Base-by-base conservation (phyloP, 1,284 basidiomycete genomes). In the Ustilago bromivora region DNA sequence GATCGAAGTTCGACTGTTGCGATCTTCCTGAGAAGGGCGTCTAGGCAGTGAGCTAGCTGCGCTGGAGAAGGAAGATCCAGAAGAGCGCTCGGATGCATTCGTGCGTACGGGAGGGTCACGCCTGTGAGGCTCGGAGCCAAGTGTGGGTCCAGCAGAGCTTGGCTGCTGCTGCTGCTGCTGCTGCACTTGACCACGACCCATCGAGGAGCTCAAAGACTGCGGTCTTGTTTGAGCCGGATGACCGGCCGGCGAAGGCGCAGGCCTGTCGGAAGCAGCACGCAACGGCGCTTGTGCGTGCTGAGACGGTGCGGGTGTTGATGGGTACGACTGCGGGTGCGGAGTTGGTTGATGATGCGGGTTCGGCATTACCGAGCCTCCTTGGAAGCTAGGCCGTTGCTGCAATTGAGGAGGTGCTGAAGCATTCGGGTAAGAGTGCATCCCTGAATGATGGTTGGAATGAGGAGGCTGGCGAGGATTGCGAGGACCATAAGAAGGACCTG, bases 41-140 rank as follows among this genome's bases (percentile, higher is more conserved):
- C 62, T 34, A 38, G 40, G 65, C 61, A 66, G 57, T 28, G 71
- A 71, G 35, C 70, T 68, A 28, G 61, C 40, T 49, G 71, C 67
- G 28, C 66, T 71, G 6, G 80, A 81, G 65, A 79, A 83, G 7
- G 80, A 82, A 31, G 79, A 82, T 15, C 79, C 79, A 46, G 82
- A 83, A 1, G 79, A 83, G 28, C 80, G 73, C 61, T 82, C 81
- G 7, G 81, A 74, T 7, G 75, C 61, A 34, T 72, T 70, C 7
- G 58, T 51, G 6, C 72, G 69, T 0, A 63, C 43, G 7, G 61
- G 70, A 53, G 71, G 67, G 34, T 71, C 63, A 46, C 70, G 71
- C 11, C 64, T 64, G 17, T 70, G 63, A 2, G 59, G 53, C 8
- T 76, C 66, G 56, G 55, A n/a, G 23, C 34, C 57, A n/a, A 55